Evolutionary conservation across 2,329 filamentous ascomycete genomes (phyloP).

Genomic region (Diaporthe capsici): DNA sequence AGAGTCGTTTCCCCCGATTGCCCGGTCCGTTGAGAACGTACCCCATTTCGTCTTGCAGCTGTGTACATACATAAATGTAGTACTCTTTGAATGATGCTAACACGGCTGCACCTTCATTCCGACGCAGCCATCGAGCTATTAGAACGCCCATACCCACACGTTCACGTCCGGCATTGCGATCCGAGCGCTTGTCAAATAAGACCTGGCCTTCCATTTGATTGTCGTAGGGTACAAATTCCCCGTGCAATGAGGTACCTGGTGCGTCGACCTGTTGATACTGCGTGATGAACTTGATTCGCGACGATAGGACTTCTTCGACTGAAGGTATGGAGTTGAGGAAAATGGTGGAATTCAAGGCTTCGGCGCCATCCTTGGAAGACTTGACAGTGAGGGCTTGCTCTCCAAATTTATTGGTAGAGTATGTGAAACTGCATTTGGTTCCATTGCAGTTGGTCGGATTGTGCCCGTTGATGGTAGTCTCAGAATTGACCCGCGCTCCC

Average conservation of each 20-base stretch:
- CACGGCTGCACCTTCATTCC: background rate
- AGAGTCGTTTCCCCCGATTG: background rate
- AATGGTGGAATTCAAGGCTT: background rate
- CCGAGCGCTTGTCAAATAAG: background rate
- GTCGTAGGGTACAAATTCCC: background rate
- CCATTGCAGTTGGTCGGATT: background rate
- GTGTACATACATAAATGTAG: background rate
- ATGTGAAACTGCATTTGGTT: background rate
- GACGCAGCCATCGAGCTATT: background rate
- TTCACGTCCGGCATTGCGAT: background rate
- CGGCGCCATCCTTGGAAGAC: background rate
- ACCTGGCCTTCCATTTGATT: background rate
- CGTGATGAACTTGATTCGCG: background rate
- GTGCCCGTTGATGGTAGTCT: background rate
- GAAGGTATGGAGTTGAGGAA: background rate
- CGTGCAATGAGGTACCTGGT: background rate
- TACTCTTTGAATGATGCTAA: background rate
- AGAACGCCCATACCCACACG: background rate
- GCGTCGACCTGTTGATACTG: background rate
- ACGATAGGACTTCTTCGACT: background rate
- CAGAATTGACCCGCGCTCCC: background rate
- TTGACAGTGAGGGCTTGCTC: background rate
- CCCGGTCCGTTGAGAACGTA: background rate
- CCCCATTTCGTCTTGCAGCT: background rate
- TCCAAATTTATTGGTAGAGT: background rate